Evolutionary conservation across 2,329 filamentous ascomycete genomes (phyloP).

Genomic region (Aspergillus sp.): DNA sequence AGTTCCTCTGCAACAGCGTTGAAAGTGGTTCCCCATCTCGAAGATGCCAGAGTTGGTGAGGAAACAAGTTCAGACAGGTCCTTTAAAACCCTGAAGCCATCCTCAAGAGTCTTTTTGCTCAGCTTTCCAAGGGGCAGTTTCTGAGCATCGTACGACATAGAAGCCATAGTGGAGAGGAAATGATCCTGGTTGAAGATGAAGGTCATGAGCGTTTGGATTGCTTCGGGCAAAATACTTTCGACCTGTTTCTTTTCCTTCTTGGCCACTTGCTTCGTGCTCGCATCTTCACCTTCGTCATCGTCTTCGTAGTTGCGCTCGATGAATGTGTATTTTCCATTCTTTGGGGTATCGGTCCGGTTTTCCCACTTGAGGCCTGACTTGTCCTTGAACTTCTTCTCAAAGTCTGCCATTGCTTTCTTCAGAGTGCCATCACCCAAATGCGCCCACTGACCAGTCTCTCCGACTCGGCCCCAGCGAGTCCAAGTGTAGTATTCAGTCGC

Average conservation of each 20-base stretch:
- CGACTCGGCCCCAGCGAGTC: conserved; percentile 78
- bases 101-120: conserved; percentile 69
- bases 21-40: conserved; percentile 38
- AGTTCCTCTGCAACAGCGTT: conserved; percentile 53
- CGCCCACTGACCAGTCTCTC: conserved; percentile 46
- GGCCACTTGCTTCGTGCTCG: conserved; percentile 26
- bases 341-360: conserved; percentile 45
- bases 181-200: conserved; percentile 79
- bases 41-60: conserved; percentile 43
- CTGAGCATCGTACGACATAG: conserved; percentile 45
- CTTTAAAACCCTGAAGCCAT: conserved; percentile 73
- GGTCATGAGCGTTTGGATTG: conserved; percentile 65
- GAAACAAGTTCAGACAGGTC: conserved; percentile 65
- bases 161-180: conserved; percentile 54
- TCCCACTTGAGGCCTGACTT: conserved; percentile 52
- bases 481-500: conserved; percentile 53
- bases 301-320: conserved; percentile 71
- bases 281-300: conserved; percentile 37
- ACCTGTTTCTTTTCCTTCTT: conserved; percentile 33
- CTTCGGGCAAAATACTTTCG: conserved; percentile 54
- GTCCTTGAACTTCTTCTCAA: conserved; percentile 54
- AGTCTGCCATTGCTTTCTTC: conserved; percentile 37
- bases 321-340: conserved; percentile 65
- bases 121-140: conserved; percentile 83
- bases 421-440: conserved; percentile 36